Percentiles rank a stretch among this genome's conserved stretches.
Evolutionary conservation across 108 stramenopile species (phyloP).

Genomic region (Cyclotella distinguenda): DNA sequence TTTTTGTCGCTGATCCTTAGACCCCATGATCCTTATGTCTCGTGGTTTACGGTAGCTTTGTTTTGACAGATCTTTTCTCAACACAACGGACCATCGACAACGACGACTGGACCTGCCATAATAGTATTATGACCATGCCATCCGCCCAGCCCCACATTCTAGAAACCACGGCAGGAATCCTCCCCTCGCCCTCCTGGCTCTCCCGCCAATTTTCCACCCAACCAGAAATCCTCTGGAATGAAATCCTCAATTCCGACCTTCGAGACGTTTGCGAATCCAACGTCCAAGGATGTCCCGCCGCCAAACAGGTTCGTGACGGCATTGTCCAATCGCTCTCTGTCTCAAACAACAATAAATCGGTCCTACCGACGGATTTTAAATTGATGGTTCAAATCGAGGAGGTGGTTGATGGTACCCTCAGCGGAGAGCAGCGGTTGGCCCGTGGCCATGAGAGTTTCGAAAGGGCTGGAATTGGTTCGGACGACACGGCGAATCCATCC

Average conservation of each 20-base stretch:
- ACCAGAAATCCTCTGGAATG: conserved; percentile 52
- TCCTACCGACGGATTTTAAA: conserved; percentile 40
- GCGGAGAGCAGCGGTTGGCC: background rate
- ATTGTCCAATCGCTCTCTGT: conserved; percentile 18
- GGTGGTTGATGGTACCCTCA: conserved; percentile 36
- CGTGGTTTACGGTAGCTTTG: no score
- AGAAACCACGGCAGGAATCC: background rate
- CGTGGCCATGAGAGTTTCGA: background rate
- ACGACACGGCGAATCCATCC: no score
- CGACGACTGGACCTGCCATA: background rate
- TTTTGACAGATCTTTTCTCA: no score
- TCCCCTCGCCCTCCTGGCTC: background rate
- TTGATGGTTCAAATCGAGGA: conserved; percentile 79
- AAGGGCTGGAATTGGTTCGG: background rate
- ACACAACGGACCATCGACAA: no score
- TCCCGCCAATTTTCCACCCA: background rate
- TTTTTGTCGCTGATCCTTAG: no score
- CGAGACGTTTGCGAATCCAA: conserved; percentile 58
- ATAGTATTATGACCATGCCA: background rate
- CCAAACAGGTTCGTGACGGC: conserved; percentile 36
- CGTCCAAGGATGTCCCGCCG: conserved; percentile 5
- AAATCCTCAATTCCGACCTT: conserved; percentile 67
- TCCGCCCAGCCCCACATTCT: background rate
- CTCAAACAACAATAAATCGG: conserved; percentile 20
- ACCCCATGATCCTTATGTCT: no score